Evolutionary conservation across 2,329 filamentous ascomycete genomes (phyloP), one percentile per base, ranked within the genome.

Genomic region (Cladosporium sp.): DNA sequence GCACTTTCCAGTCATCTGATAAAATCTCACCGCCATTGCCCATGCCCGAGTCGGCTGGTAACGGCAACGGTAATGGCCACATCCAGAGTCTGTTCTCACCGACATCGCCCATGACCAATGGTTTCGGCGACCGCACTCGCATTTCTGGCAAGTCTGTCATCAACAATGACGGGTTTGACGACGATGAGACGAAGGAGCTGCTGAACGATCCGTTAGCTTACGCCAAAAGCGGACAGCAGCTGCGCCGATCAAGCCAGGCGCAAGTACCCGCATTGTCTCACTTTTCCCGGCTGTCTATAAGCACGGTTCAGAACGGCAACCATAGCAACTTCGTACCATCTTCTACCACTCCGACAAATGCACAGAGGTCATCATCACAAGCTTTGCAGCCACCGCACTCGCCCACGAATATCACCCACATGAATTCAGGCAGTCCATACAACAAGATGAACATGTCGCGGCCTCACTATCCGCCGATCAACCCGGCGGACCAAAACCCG

Each of bases 401-500:
- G 21, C 70, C 73, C 59, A 79, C 85, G 51, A 87, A 89, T 75
- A 87, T 89, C 7, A 79, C 78, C 7, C 76, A 80, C 16, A 84
- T 82, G 62, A 28, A 54, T 11, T 14, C 60, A 43, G 26, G 14
- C 26, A 79, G 82, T 54, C 81, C 81, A 65, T 89, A 85, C 72
- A 84, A 85, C 69, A 84, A 85, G 69, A 82, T 86, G 69, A 82
- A 86, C 66, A 90, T 85, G 70, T 83, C 81, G 68, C 85, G 83
- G 73, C 87, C 88, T 68, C 89, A 89, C 67, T 91, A 92, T 68
- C 94, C 94, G 16, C 90, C 93, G 0, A 91, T 92, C 67, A 98
- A 98, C 71, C 94, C 93, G 0, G 93, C 94, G 14, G 94, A 99
- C 74, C 91, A 97, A 78, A 97, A 98, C 72, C 94, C 94, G 1